A percentile compares a stretch with the other conserved stretches of the same genome.
Evolutionary conservation across 345 rosid species (phyloP).

Genomic region (Arabidopsis thaliana): DNA sequence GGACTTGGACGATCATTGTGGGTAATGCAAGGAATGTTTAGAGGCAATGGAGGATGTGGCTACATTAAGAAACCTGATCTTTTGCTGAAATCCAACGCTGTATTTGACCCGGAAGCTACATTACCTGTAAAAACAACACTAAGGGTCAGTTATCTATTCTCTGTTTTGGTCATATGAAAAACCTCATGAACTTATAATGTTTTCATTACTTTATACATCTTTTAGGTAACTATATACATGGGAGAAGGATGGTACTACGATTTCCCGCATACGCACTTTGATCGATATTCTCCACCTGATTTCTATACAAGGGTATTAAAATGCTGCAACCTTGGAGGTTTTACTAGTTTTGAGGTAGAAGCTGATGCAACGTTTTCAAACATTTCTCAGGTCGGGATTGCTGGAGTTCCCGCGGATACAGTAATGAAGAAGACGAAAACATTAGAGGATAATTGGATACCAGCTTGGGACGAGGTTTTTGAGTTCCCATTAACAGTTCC

Average conservation of each 20-base stretch:
- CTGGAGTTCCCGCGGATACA: slow-evolving; percentile 79
- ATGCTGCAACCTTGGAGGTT: not conserved
- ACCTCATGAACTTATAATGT: slow-evolving; percentile 1
- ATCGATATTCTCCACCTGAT: slow-evolving; percentile 82
- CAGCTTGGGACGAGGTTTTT: slow-evolving; percentile 79
- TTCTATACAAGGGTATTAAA: slow-evolving; percentile 72
- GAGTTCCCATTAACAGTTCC: slow-evolving; percentile 90
- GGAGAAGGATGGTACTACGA: slow-evolving; percentile 93
- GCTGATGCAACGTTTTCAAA: slow-evolving; percentile 10
- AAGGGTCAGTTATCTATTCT: slow-evolving; percentile 58
- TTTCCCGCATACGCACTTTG: slow-evolving; percentile 78
- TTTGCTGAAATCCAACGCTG: slow-evolving; percentile 50
- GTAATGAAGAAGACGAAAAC: slow-evolving; percentile 76
- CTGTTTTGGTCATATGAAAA: slow-evolving; percentile 17
- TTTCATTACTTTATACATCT: not conserved
- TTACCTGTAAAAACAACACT: slow-evolving; percentile 63
- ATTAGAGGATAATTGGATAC: slow-evolving; percentile 80
- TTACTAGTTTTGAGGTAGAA: not conserved
- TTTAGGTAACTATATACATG: slow-evolving; percentile 79
- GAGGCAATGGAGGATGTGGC: slow-evolving; percentile 92
- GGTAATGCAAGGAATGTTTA: slow-evolving; percentile 96
- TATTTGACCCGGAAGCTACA: slow-evolving; percentile 66
- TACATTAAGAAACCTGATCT: slow-evolving; percentile 83
- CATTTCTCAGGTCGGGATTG: slow-evolving; percentile 70
- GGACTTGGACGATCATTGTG: slow-evolving; percentile 86